A percentile compares a stretch with the other conserved stretches of the same genome.
Evolutionary conservation across 225 moss, liverwort and hornwort genomes (phyloP).

Genomic region (Thuidium tamariscinum): DNA sequence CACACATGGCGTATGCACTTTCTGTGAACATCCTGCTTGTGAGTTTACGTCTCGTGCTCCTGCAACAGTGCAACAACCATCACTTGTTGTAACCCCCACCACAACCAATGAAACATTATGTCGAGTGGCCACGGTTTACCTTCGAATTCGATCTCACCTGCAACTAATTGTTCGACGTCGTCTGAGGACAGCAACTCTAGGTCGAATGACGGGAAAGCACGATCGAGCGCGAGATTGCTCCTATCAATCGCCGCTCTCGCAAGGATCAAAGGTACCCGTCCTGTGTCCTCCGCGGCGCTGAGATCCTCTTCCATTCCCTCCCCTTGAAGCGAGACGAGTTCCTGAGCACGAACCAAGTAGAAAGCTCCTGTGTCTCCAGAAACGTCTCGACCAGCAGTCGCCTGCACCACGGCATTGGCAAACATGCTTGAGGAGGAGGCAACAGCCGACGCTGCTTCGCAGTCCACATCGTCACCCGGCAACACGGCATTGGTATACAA

Average conservation of each 20-base stretch:
- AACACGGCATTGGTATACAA: background rate
- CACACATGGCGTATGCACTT: background rate
- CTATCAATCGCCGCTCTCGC: background rate
- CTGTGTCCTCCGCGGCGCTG: background rate
- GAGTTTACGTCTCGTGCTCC: slow-evolving; percentile 3
- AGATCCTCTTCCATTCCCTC: background rate
- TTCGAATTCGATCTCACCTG: slow-evolving; percentile 1
- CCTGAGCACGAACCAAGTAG: slow-evolving; percentile 9
- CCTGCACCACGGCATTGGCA: background rate
- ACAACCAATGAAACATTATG: background rate
- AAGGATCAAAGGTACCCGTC: slow-evolving; percentile 10
- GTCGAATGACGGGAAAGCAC: background rate
- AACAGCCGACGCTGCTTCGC: background rate
- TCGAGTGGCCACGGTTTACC: background rate
- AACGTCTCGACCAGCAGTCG: background rate
- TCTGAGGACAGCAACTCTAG: slow-evolving; percentile 5
- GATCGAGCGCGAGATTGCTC: background rate
- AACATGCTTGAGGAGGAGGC: background rate
- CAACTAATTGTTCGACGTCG: background rate
- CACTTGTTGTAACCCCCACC: background rate
- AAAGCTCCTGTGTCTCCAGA: background rate
- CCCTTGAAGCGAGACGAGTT: slow-evolving; percentile 9
- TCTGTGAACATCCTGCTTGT: background rate
- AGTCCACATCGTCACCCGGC: background rate
- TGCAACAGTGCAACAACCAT: background rate